A percentile compares a stretch with the other conserved stretches of the same genome.
These are phyloP conservation scores for Beauveria brongniartii DNA, from an alignment of 2,329 filamentous ascomycete species.

Conservation along the genomic window DNA sequence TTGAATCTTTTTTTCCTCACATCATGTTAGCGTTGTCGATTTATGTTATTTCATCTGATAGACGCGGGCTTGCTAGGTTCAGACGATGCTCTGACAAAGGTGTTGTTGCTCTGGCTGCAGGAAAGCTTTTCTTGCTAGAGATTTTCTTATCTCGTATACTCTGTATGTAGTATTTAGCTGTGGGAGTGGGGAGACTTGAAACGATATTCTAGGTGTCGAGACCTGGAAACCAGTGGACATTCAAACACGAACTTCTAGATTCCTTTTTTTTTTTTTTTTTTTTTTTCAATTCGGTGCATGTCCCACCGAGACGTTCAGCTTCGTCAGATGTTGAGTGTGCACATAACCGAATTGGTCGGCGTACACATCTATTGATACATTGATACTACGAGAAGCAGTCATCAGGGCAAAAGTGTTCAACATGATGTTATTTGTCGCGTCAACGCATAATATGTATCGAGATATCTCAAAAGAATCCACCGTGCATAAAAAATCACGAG, in stretches of 20 bases:
- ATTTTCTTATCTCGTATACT: neutral
- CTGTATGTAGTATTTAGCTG: neutral
- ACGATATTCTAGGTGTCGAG: neutral
- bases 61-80: neutral
- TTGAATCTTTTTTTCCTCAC: neutral
- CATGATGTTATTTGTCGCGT: neutral
- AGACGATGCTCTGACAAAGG: neutral
- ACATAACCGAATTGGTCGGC: too few relatives aligned
- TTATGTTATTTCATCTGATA: neutral
- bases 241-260: neutral
- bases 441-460: neutral
- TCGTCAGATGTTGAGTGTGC: neutral
- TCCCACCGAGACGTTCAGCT: neutral
- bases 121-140: neutral
- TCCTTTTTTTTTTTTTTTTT: neutral
- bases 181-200: neutral
- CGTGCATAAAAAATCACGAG: neutral
- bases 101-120: slow-evolving; percentile 1
- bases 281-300: neutral
- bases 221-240: neutral
- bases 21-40: neutral
- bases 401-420: neutral
- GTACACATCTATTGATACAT: neutral
- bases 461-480: neutral
- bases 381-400: neutral